Percentiles rank a stretch among this genome's conserved stretches.
These are phyloP conservation scores for Solanum pimpinellifolium DNA, from an alignment of 257 asterid species.

Conservation along the genomic window DNA sequence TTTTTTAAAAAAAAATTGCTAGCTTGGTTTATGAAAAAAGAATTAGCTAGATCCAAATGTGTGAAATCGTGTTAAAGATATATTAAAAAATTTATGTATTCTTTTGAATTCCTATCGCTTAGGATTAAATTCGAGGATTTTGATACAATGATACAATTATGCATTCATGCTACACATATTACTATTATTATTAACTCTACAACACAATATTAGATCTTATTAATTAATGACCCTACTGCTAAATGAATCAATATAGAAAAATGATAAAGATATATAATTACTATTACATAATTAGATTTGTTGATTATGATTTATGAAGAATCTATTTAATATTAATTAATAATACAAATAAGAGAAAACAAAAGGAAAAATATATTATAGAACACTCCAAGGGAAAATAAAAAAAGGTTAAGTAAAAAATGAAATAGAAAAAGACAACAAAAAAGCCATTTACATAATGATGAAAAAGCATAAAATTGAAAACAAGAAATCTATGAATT, in stretches of 20 bases:
- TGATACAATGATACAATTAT: neutral
- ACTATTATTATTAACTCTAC: neutral
- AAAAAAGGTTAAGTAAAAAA: neutral
- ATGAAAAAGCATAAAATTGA: neutral
- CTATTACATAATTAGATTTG: neutral
- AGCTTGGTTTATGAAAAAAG: neutral
- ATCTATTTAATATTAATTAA: neutral
- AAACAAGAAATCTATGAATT: neutral
- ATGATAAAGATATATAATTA: neutral
- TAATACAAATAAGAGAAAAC: neutral
- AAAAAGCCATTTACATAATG: neutral
- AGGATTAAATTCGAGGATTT: neutral
- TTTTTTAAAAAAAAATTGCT: neutral
- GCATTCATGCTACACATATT: neutral
- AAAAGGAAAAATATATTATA: neutral
- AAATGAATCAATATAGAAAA: neutral
- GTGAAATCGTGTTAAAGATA: too few species aligned
- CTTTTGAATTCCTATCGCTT: neutral
- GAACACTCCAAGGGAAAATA: neutral
- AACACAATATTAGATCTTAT: neutral
- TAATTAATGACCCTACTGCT: neutral
- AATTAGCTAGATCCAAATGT: neutral
- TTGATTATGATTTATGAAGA: neutral
- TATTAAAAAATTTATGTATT: neutral
- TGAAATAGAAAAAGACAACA: neutral